phyloP scores from a whole-genome alignment of 163 green algal species.

The Volvox carteri region DNA sequence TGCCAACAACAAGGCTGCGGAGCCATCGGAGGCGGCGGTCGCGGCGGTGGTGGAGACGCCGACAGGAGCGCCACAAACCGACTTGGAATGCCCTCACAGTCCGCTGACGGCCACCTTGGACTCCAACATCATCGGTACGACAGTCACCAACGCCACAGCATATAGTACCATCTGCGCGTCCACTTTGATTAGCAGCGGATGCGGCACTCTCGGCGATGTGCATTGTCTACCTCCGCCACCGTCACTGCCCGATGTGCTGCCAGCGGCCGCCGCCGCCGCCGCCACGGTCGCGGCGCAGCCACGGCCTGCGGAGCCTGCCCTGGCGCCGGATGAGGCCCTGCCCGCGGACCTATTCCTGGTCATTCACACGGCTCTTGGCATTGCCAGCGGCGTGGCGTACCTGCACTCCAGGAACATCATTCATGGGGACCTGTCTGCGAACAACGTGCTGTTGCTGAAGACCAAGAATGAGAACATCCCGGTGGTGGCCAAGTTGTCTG shows the following conservation, averaged over 20 bases:
- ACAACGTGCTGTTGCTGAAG: constrained; percentile 46
- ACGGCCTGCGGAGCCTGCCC: neutral
- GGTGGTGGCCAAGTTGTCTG: constrained; percentile 45
- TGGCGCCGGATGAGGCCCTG: neutral
- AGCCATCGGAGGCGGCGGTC: neutral
- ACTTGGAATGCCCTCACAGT: neutral
- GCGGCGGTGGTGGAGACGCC: neutral
- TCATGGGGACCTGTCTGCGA: constrained; percentile 43
- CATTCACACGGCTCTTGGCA: constrained; percentile 25
- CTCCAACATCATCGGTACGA: neutral
- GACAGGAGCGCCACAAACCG: neutral
- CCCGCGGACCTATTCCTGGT: constrained; percentile 12
- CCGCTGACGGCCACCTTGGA: neutral
- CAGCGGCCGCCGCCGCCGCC: too few relatives aligned
- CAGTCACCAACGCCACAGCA: neutral
- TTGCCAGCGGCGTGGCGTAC: constrained; percentile 43
- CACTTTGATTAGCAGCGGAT: neutral
- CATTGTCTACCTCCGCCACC: neutral
- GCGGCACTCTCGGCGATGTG: too few relatives aligned
- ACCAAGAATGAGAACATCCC: neutral
- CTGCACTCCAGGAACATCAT: constrained; percentile 45
- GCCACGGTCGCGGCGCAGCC: neutral
- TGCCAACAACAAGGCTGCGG: neutral
- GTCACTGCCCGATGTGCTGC: too few relatives aligned
- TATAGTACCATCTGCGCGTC: neutral